Base-by-base conservation (phyloP, 169 alveolate genomes). In the Besnoitia besnoiti region DNA sequence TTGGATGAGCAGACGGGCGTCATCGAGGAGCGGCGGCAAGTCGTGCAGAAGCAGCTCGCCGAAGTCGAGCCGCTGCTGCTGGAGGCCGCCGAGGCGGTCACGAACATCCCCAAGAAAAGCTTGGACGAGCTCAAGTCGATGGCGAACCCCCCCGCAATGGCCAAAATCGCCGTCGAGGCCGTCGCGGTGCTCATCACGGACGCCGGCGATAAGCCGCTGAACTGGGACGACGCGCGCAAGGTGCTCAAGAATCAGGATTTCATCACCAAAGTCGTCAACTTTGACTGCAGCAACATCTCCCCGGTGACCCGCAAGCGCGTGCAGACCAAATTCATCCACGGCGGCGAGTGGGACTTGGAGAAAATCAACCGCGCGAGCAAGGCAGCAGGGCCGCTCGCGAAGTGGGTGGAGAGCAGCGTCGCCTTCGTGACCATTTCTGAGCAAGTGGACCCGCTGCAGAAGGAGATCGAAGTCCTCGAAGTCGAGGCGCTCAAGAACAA, bases 311-410 rank as follows among this genome's bases (percentile, higher is more conserved):
- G 96, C 90, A 95, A 96, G 87, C 92, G 96, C 90, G 94, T 97
- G 73, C 94, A 94, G 82, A 91, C 96, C 44, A 96, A 97, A 82
- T 97, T 96, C 84, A 55, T 97, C 40, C 93, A 96, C 39, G 94
- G 97, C 27, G 96, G 97, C 44, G 99, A 97, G 73, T 99, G 99
- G 99, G 98, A 98, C 90, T 97, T 98, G 27, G 99, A 96, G 37
- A 95, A 96, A 92, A 98, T 99, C 50, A 95, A 95, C 95, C 96
- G 96, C 77, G 99, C 99, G 39, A 97, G 99, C 40, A 95, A 97
- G 94, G 99, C 99, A 10, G 99, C 99, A 14, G 99, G 99, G 19
- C 99, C 99, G n/a, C 90, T 98, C 84, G 99, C 99, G 4, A 85
- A 88, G 91, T 98, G 99, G 99, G 99, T 97, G n/a, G 98, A 96